A percentile compares a stretch with the other conserved stretches of the same genome.
These are phyloP conservation scores for Smithsoniella earleae DNA, from an alignment of 163 green algal genomes.

Conservation along the genomic window DNA sequence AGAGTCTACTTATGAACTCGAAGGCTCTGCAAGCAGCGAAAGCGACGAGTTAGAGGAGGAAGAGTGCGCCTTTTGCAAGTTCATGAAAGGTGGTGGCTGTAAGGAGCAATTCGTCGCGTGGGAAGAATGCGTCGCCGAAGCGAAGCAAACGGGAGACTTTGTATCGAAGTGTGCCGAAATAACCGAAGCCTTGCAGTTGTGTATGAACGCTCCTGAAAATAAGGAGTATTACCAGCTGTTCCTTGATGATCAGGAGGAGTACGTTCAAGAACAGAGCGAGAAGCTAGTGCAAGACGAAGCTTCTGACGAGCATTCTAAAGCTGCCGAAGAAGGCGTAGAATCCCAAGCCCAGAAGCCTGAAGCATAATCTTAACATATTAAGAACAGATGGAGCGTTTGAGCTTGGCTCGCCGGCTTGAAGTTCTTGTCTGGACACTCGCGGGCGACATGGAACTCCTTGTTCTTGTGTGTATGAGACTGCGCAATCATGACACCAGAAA, in stretches of 20 bases:
- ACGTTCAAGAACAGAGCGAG: constrained; percentile 18
- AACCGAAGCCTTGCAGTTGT: constrained; percentile 3
- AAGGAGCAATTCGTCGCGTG: constrained; percentile 37
- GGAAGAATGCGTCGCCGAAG: constrained; percentile 19
- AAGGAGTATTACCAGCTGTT: constrained; percentile 30
- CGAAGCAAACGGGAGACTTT: constrained; percentile 19
- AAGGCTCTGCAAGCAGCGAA: neutral
- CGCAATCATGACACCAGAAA: no score
- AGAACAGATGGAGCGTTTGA: no score
- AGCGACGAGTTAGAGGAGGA: constrained; percentile 40
- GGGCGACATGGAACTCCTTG: no score
- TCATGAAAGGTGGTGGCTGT: constrained; percentile 44
- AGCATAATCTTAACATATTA: no score
- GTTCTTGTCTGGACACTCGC: no score
- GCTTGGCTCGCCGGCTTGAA: no score
- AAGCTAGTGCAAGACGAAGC: neutral
- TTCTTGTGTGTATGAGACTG: no score
- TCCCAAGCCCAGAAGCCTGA: no score
- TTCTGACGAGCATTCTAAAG: no score
- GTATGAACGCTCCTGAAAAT: constrained; percentile 17
- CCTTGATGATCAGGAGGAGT: constrained; percentile 27
- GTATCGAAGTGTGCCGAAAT: constrained; percentile 23
- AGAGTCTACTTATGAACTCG: neutral
- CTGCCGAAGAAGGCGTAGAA: no score
- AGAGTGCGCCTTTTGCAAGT: constrained; percentile 42